Evolutionary conservation across 192 early-diverging fungal genomes (phyloP).

Genomic region (Umbelopsis sp.): DNA sequence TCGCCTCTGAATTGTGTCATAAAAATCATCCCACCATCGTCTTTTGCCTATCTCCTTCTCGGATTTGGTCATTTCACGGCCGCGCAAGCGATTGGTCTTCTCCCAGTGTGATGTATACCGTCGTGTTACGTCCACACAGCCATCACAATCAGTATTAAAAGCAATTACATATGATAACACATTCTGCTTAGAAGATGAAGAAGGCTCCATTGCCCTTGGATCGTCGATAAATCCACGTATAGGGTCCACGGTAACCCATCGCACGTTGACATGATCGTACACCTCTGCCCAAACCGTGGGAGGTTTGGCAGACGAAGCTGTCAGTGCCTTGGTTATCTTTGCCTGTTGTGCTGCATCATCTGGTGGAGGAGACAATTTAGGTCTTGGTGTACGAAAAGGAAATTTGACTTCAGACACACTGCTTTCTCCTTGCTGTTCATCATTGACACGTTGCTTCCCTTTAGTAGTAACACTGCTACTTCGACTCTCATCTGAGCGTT

Average conservation of each 20-base stretch:
- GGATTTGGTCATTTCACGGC: slow-evolving; percentile 50
- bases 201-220: slow-evolving; percentile 59
- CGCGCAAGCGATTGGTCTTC: slow-evolving; percentile 32
- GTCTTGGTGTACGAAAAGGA: slow-evolving; percentile 17
- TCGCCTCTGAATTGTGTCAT: slow-evolving; percentile 20
- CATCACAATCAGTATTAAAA: slow-evolving; percentile 51
- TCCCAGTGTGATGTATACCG: slow-evolving; percentile 63
- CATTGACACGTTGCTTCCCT: slow-evolving; percentile 10
- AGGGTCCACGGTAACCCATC: slow-evolving; percentile 71
- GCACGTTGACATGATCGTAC: slow-evolving; percentile 45
- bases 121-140: slow-evolving; percentile 69
- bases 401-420: slow-evolving; percentile 23
- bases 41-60: slow-evolving; percentile 46
- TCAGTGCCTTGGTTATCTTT: background rate
- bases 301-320: slow-evolving; percentile 23
- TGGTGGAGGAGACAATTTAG: slow-evolving; percentile 14
- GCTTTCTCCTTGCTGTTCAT: slow-evolving; percentile 20
- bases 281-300: slow-evolving; percentile 74
- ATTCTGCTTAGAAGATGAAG: slow-evolving; percentile 42
- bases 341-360: background rate
- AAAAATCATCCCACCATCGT: slow-evolving; percentile 39
- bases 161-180: slow-evolving; percentile 68
- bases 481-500: slow-evolving; percentile 18
- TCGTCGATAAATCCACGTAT: slow-evolving; percentile 54
- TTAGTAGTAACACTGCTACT: slow-evolving; percentile 8